Evolutionary conservation across 345 rosid species (phyloP).

Genomic region (Salix suchowensis): DNA sequence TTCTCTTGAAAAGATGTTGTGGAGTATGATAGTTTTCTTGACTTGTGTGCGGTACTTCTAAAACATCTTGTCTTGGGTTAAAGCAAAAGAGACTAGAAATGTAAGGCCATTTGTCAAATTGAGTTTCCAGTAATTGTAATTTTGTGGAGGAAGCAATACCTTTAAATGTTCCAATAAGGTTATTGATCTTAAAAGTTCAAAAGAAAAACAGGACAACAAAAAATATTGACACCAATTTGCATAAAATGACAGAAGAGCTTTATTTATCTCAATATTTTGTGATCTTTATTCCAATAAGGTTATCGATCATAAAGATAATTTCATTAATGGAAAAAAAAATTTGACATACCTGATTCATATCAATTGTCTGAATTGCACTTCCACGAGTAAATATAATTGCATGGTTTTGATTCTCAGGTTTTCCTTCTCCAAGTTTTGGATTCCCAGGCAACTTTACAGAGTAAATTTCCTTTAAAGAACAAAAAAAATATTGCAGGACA

Average conservation of each 20-base stretch:
- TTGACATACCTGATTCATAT: slow-evolving; percentile 84
- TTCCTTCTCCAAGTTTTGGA: slow-evolving; percentile 97
- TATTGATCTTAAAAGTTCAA: too few species aligned
- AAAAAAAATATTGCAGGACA: background rate
- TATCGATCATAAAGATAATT: too few species aligned
- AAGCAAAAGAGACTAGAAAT: too few species aligned
- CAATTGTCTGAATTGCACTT: slow-evolving; percentile 93
- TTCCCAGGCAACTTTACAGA: slow-evolving; percentile 91
- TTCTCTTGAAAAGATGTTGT: too few species aligned
- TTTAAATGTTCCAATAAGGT: too few species aligned
- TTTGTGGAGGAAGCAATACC: too few species aligned
- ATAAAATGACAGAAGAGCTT: background rate
- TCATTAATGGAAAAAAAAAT: background rate
- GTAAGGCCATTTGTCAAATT: too few species aligned
- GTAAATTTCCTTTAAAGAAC: slow-evolving; percentile 73
- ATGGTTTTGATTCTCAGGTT: slow-evolving; percentile 99
- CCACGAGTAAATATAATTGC: slow-evolving; percentile 96
- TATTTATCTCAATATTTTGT: background rate
- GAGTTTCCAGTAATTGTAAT: too few species aligned
- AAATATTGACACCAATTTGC: background rate
- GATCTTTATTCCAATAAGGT: too few species aligned
- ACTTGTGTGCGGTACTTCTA: too few species aligned
- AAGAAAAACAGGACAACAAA: background rate
- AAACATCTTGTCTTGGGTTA: too few species aligned
- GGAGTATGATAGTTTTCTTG: too few species aligned